Evolutionary conservation across 78 protist species (phyloP).

Genomic region (Monosiga brevicollis): DNA sequence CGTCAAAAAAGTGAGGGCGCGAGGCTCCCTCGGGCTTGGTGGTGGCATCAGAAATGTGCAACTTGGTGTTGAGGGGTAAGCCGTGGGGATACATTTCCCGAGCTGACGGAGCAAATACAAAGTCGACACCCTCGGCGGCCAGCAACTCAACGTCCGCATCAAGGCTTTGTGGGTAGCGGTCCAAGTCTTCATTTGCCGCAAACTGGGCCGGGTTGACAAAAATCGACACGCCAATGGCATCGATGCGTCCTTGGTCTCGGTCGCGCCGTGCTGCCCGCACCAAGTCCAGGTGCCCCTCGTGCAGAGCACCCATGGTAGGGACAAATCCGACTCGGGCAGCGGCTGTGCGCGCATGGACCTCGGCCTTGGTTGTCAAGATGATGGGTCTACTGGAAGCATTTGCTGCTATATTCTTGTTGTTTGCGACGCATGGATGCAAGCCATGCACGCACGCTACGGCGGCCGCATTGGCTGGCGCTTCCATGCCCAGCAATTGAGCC

Average conservation of each 20-base stretch:
- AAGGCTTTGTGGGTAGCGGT: slow-evolving; percentile 25
- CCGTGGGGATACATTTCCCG: slow-evolving; percentile 17
- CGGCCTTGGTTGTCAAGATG: too few relatives aligned
- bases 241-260: background rate
- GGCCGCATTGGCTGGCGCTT: too few relatives aligned
- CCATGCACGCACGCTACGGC: too few relatives aligned
- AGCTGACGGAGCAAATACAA: slow-evolving; percentile 1
- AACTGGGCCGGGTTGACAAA: slow-evolving; percentile 50
- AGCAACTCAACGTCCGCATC: slow-evolving; percentile 16
- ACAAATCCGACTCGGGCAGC: slow-evolving; percentile 48
- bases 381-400: too few relatives aligned
- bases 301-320: slow-evolving; percentile 46
- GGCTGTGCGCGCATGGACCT: too few relatives aligned
- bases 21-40: slow-evolving; percentile 23
- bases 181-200: slow-evolving; percentile 44
- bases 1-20: slow-evolving; percentile 38
- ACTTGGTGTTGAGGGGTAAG: background rate
- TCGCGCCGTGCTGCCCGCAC: background rate
- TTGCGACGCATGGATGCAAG: too few relatives aligned
- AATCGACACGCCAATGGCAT: slow-evolving; percentile 17
- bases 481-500: too few relatives aligned
- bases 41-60: background rate
- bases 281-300: slow-evolving; percentile 29
- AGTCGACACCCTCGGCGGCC: slow-evolving; percentile 8
- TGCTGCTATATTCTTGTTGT: too few relatives aligned